Base-by-base conservation (phyloP, 2,329 filamentous ascomycete genomes). In the Knoxdaviesia proteae region DNA sequence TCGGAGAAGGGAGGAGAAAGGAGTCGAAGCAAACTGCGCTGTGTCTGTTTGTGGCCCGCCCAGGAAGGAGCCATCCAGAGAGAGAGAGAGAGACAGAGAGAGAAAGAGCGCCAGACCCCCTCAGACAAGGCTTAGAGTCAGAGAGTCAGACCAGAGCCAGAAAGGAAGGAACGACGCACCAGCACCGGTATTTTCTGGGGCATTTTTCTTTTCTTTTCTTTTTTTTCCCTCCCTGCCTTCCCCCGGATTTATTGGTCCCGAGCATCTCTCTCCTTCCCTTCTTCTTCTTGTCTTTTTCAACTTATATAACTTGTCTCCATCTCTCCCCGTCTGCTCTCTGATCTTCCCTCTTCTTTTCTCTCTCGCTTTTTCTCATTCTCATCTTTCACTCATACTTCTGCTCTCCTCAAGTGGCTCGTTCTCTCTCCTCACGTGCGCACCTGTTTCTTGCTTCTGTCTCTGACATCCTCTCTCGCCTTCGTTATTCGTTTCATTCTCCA, bases 401-500 rank as follows among this genome's bases (percentile, higher is more conserved):
- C 34, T 36, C 34, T 9, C 8, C 34, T 9, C 11, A 36, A 3
- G 3, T 3, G 34, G 2, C 34, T 36, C 11, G 9, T 36, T 11
- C 9, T 36, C 34, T 11, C 11, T 9, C 34, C 20, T 20, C 20
- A 2, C 11, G 9, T 36, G 9, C 34, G 9, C 34, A 36, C 3
- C 34, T 36, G 11, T 9, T 36, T 11, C 11, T 11, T 9, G 11
- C 34, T 36, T 36, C 34, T 9, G 9, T 11, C 34, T 11, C 11
- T 36, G 34, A 11, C 34, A 36, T 9, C 6, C 20, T 11, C 38
- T n/a, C 31, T 6, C 38, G 38, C 10, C 7, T 29, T 33, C 31
- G 6, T 8, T 40, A 30, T 44, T 42, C 41, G 39, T 39, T 33
- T 38, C 39, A 30, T 43, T 38, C 1, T 38, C 38, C 45, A 44